Percentiles rank a stretch among this genome's conserved stretches.
phyloP scores from a whole-genome alignment of 2,329 filamentous ascomycete species.

The Stachybotrys chartarum region DNA sequence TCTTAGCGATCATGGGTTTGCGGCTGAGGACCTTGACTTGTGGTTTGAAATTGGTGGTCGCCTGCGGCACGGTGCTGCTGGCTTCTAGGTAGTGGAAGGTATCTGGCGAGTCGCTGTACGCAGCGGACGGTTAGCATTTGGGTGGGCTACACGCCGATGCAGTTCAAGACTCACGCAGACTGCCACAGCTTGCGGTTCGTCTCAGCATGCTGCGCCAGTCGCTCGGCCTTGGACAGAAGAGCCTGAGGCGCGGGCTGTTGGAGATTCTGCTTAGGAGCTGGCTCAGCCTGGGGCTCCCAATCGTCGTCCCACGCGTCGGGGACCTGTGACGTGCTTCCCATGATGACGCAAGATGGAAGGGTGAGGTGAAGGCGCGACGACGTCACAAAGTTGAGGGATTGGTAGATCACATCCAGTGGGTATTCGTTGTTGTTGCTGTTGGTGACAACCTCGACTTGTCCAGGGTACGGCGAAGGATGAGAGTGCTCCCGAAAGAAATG shows the following conservation, averaged over 20 bases:
- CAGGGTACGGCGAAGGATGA: background rate
- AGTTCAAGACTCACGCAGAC: conserved; percentile 57
- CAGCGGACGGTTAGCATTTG: background rate
- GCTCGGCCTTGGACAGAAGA: conserved; percentile 64
- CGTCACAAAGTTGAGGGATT: background rate
- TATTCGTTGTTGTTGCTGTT: background rate
- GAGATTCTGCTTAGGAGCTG: conserved; percentile 26
- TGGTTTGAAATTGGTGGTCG: conserved; percentile 65
- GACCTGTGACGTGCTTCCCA: conserved; percentile 38
- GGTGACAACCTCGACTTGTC: background rate
- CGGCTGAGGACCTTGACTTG: conserved; percentile 79
- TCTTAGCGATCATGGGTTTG: conserved; percentile 60
- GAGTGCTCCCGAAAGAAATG: no score
- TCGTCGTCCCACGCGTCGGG: conserved; percentile 87
- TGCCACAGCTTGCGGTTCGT: conserved; percentile 84
- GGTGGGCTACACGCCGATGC: background rate
- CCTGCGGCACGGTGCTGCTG: conserved; percentile 52
- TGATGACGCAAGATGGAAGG: conserved; percentile 9
- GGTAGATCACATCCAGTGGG: background rate
- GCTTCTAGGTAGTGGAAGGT: conserved; percentile 70
- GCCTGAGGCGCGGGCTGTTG: conserved; percentile 25
- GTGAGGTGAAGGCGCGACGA: background rate
- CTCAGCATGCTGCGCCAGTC: conserved; percentile 72
- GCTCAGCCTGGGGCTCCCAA: conserved; percentile 76
- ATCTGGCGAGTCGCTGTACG: conserved; percentile 61